A percentile compares a stretch with the other conserved stretches of the same genome.
phyloP scores from a whole-genome alignment of 257 asterid species.

The Parsonsia alboflavescens region DNA sequence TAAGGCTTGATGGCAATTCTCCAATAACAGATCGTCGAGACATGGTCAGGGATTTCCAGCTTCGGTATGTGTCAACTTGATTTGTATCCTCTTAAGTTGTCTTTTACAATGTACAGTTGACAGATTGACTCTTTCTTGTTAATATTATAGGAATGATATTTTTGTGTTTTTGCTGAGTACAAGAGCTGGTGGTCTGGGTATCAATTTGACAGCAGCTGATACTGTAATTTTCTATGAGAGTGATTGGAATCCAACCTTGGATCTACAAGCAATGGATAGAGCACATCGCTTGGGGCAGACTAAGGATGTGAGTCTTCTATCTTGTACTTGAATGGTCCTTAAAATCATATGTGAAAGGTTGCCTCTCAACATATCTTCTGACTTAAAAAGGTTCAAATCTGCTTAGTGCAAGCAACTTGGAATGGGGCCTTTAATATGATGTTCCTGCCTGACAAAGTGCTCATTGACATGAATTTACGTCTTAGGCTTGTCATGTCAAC shows the following conservation, averaged over 20 bases:
- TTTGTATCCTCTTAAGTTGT: background rate
- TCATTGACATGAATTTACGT: background rate
- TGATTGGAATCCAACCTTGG: slow-evolving; percentile 99
- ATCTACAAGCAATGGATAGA: slow-evolving; percentile 97
- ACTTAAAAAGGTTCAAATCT: too few relatives aligned
- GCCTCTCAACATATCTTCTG: too few relatives aligned
- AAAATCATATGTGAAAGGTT: too few relatives aligned
- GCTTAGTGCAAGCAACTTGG: too few relatives aligned
- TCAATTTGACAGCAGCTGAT: slow-evolving; percentile 95
- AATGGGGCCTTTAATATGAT: too few relatives aligned
- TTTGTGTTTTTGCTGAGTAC: slow-evolving; percentile 97
- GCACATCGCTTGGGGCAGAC: slow-evolving; percentile 99
- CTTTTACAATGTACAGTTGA: background rate
- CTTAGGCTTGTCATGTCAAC: background rate
- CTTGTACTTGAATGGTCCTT: background rate
- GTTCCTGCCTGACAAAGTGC: background rate
- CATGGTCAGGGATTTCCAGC: slow-evolving; percentile 99
- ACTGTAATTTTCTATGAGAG: slow-evolving; percentile 97
- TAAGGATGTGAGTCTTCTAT: slow-evolving; percentile 56
- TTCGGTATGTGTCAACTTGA: slow-evolving; percentile 48
- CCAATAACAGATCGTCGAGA: slow-evolving; percentile 91
- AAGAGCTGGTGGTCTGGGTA: slow-evolving; percentile 98
- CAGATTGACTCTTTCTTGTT: slow-evolving; percentile 8
- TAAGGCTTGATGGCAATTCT: slow-evolving; percentile 97
- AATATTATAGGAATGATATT: slow-evolving; percentile 58